Base-by-base conservation (phyloP, 257 asterid genomes). In the Coffea eugenioides region DNA sequence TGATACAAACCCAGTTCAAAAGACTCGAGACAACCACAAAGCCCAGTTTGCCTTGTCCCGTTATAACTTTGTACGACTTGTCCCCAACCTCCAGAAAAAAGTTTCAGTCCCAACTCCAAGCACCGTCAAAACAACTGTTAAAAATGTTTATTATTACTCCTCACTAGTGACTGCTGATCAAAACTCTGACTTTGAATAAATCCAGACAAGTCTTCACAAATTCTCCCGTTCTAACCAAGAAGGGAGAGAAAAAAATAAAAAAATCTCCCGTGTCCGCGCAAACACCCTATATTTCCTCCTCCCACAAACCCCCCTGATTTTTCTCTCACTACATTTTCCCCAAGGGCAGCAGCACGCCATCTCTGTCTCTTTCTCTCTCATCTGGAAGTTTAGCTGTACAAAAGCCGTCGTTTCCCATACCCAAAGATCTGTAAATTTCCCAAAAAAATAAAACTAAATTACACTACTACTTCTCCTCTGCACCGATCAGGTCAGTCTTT, bases 251-350 rank as follows among this genome's bases (percentile, higher is more conserved):
- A 39, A 39, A 39, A 39, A 31, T 31, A 31, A 39, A 39, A 46
- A 39, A 43, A 39, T 77, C 72, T 80, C 54, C 84, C 64, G 74
- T 74, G 83, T 82, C 81, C 83, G 79, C 84, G 80, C n/a, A 69
- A 8, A 13, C 83, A 83, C 23, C 78, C 88, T 80, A 82, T 80
- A 82, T 74, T 85, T 74, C 52, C 88, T 79, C 86, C 68, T 27
- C 21, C 70, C 8, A 16, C 52, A 77, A 6, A 14, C 9, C 62
- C 43, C 51, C 45, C 46, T 48, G 7, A 49, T 10, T 62, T 59
- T 45, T 82, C 85, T 84, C 85, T 82, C 86, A 73, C 88, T 73
- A 41, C 76, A 61, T 71, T 54, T 80, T 56, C 39, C 65, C 48
- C 64, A 70, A 72, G 72, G 66, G 67, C 71, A 51, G 74, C 66